Percentiles rank a stretch among this genome's conserved stretches.
These are phyloP conservation scores for Hyparrhenia diplandra DNA, from an alignment of 176 grass and related monocot species.

Conservation along the genomic window DNA sequence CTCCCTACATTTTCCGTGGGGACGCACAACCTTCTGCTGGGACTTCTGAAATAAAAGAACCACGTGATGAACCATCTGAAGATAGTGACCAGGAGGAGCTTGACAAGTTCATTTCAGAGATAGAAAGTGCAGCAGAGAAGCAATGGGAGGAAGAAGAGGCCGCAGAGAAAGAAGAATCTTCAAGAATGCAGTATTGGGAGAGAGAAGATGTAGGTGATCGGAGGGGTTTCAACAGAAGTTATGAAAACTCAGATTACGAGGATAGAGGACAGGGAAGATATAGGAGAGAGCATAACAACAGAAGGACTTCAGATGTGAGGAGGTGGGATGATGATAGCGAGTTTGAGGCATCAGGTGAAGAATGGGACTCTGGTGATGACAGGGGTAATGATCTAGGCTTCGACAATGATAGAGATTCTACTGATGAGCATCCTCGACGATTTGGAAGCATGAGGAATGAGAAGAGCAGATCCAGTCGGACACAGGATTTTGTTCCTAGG, in stretches of 20 bases:
- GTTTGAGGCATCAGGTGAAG: conserved; percentile 45
- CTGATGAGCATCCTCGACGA: conserved; percentile 38
- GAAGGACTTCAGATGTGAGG: conserved; percentile 20
- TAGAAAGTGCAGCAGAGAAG: conserved; percentile 81
- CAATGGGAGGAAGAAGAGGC: conserved; percentile 96
- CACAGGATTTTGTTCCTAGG: conserved; percentile 25
- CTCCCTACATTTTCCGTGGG: conserved; percentile 81
- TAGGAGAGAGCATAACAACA: conserved; percentile 18
- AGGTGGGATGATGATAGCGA: conserved; percentile 52
- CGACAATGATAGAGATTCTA: conserved; percentile 17
- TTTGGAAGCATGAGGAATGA: conserved; percentile 31
- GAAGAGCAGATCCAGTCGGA: conserved; percentile 19
- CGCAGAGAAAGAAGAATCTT: conserved; percentile 66
- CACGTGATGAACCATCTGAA: conserved; percentile 44
- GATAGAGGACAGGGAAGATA: conserved; percentile 42
- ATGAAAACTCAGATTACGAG: conserved; percentile 32
- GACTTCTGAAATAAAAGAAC: conserved; percentile 36
- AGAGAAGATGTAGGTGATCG: conserved; percentile 48
- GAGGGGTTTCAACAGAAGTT: conserved; percentile 39
- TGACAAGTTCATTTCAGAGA: conserved; percentile 85
- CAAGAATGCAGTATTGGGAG: conserved; percentile 68
- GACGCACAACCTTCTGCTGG: conserved; percentile 28
- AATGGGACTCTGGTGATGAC: conserved; percentile 51
- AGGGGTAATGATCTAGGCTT: conserved; percentile 16
- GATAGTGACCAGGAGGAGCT: conserved; percentile 99